These are phyloP conservation scores for Orbilia quercus DNA, from an alignment of 2,329 filamentous ascomycete species.

Conservation along the genomic window DNA sequence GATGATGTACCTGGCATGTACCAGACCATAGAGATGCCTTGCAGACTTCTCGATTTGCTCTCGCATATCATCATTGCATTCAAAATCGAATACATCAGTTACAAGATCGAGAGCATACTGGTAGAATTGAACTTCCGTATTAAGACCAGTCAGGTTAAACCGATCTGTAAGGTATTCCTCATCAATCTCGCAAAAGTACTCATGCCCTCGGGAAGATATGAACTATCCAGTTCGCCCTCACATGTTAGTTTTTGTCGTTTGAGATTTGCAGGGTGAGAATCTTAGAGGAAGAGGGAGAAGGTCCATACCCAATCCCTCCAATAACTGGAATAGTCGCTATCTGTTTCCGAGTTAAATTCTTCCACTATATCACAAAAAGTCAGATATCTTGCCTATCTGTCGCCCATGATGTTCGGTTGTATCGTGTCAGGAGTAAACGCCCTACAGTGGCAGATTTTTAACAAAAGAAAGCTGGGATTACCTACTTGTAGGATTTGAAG, in stretches of 20 bases:
- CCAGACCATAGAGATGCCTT: slow-evolving; percentile 91
- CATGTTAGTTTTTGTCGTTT: slow-evolving; percentile 1
- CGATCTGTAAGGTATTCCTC: slow-evolving; percentile 98
- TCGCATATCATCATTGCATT: slow-evolving; percentile 97
- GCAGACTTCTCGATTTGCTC: slow-evolving; percentile 98
- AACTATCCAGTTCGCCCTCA: slow-evolving; percentile 72
- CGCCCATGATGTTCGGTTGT: neutral
- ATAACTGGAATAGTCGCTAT: slow-evolving; percentile 99
- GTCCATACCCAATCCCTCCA: slow-evolving; percentile 97
- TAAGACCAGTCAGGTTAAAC: slow-evolving; percentile 96
- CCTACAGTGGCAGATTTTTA: neutral
- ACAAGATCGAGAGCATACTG: slow-evolving; percentile 98
- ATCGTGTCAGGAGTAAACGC: slow-evolving; percentile 15
- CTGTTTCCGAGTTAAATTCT: slow-evolving; percentile 96
- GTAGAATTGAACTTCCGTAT: slow-evolving; percentile 98
- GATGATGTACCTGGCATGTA: slow-evolving; percentile 96
- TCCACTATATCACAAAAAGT: slow-evolving; percentile 70
- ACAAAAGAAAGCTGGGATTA: neutral
- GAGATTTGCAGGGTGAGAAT: slow-evolving; percentile 40
- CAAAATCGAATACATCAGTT: slow-evolving; percentile 97
- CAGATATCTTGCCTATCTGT: slow-evolving; percentile 5
- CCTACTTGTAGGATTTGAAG: slow-evolving; percentile 16
- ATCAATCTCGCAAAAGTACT: slow-evolving; percentile 99
- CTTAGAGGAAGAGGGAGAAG: slow-evolving; percentile 22
- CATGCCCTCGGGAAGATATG: slow-evolving; percentile 95